Conservation (phyloP, 371 early-diverging fungal species). For the Enteropsectra breve region DNA sequence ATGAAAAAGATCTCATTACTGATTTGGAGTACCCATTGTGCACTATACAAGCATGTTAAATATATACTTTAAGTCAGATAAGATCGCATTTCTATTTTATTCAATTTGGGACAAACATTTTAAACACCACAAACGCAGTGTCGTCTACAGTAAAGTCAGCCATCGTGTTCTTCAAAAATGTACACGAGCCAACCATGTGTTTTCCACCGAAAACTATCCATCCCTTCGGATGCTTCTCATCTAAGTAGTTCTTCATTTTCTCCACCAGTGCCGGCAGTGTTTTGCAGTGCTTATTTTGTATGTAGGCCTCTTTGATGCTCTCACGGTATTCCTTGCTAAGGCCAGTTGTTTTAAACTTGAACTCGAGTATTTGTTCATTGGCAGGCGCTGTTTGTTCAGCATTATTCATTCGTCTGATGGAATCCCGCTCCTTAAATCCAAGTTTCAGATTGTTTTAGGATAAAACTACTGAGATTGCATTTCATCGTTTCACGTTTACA, state of each 20-base stretch:
- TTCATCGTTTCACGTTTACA: no score
- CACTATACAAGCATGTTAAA: no score
- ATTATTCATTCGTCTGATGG: background rate
- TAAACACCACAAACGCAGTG: conserved; percentile 6
- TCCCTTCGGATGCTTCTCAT: conserved; percentile 51
- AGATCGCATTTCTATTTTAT: no score
- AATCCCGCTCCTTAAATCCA: no score
- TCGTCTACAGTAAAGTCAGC: conserved; percentile 1
- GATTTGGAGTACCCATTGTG: no score
- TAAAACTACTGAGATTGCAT: no score
- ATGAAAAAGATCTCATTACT: no score
- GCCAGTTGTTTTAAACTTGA: background rate
- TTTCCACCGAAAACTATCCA: conserved; percentile 59
- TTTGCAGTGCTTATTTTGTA: background rate
- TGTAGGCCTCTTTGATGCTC: background rate
- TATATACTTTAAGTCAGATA: no score
- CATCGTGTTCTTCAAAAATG: conserved; percentile 37
- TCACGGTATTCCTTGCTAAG: background rate
- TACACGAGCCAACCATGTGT: conserved; percentile 52
- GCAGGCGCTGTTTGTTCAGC: background rate
- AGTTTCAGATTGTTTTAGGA: no score
- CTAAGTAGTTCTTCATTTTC: conserved; percentile 45
- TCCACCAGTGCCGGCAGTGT: conserved; percentile 12
- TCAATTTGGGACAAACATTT: no score
- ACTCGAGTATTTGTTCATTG: background rate